phyloP scores from a whole-genome alignment of 2,329 filamentous ascomycete genomes.

The Aphanoascus verrucosus region DNA sequence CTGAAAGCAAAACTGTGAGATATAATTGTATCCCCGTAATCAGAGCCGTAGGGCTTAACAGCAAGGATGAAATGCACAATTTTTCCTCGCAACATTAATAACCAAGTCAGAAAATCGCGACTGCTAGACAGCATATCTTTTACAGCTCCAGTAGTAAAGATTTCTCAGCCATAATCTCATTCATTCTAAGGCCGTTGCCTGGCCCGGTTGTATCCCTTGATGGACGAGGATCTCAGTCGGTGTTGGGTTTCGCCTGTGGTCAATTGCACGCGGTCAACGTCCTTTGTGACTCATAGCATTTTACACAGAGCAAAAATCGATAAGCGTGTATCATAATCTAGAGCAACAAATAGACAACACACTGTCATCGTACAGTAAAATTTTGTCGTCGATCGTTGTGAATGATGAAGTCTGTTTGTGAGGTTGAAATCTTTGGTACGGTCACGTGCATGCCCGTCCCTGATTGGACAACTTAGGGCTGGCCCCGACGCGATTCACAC shows the following conservation, averaged over 20 bases:
- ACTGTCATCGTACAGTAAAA: no score
- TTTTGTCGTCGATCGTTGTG: neutral
- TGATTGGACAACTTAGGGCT: conserved; percentile 32
- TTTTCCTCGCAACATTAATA: neutral
- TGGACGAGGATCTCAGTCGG: no score
- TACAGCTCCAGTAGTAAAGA: no score
- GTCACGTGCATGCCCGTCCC: conserved; percentile 21
- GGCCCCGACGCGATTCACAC: conserved; percentile 29
- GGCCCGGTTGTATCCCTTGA: no score
- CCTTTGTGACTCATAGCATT: no score
- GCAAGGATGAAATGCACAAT: neutral
- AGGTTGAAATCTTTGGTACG: neutral
- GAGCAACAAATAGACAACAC: no score
- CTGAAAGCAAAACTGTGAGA: neutral
- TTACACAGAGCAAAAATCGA: no score
- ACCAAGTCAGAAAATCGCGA: neutral
- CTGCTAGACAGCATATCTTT: no score
- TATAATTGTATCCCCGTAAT: neutral
- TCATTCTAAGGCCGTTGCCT: no score
- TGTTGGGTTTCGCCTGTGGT: no score
- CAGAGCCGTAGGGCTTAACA: neutral
- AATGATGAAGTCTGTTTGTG: neutral
- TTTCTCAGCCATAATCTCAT: neutral
- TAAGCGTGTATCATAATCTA: no score
- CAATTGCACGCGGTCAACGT: no score